Conservation (phyloP, 768 basidiomycete species). For the Suillus spraguei region DNA sequence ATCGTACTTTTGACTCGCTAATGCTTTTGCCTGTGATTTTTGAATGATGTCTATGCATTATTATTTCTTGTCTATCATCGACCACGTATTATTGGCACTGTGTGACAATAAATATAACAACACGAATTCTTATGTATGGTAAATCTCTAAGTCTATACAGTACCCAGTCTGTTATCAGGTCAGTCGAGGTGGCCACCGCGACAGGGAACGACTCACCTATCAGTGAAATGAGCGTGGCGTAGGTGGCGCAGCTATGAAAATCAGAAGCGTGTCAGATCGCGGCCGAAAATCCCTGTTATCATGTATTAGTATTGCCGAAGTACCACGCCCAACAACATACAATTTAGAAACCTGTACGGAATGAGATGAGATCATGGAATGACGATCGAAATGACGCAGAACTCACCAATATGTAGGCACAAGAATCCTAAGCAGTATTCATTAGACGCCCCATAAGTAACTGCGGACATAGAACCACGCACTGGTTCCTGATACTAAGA, state of each 20-base stretch:
- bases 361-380: conserved; percentile 7
- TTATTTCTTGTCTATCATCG: conserved; percentile 6
- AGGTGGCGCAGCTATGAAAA: neutral
- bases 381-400: conserved; percentile 11
- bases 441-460: conserved; percentile 15
- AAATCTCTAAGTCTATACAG: conserved; percentile 15
- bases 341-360: conserved; percentile 64
- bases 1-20: conserved; percentile 10
- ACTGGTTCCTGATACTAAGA: conserved; percentile 72
- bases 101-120: conserved; percentile 8
- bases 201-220: conserved; percentile 26
- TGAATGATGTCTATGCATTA: conserved; percentile 4
- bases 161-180: conserved; percentile 6
- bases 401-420: conserved; percentile 68
- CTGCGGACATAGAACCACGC: conserved; percentile 25
- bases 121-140: conserved; percentile 11
- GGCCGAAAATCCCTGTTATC: conserved; percentile 70
- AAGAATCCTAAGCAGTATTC: conserved; percentile 47
- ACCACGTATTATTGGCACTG: conserved; percentile 7
- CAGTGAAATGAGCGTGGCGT: conserved; percentile 1
- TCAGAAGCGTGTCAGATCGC: conserved; percentile 73
- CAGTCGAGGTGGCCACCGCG: conserved; percentile 16
- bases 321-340: conserved; percentile 36
- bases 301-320: conserved; percentile 17
- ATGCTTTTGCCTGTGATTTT: neutral